Base-by-base conservation (phyloP, 176 grass and related monocot species). In the Aegilops longissima region DNA sequence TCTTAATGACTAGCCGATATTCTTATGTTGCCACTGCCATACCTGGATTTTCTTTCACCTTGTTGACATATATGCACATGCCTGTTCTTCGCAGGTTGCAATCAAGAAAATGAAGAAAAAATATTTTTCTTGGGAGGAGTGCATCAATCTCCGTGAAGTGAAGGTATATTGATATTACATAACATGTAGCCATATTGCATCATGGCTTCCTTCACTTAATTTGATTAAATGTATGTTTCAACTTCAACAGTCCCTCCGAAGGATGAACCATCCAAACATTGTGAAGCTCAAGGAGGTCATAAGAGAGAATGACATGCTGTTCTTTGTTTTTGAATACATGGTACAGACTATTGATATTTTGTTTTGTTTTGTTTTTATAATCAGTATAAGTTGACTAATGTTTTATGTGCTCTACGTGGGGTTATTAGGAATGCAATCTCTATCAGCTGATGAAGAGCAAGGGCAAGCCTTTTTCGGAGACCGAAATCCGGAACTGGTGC, bases 41-140 rank as follows among this genome's bases (percentile, higher is more conserved):
- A 21, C 5, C 39, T 66, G 14, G n/a, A 16, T 75, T n/a, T 9
- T 36, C 35, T 61, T 81, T 68, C 64, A 52, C 8, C 44, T 69
- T 52, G 20, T 70, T 62, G 20, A 29, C 45, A 51, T 9, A 12
- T 61, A 52, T 17, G 49, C 2, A 77, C 16, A 87, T 76, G 56
- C 29, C 24, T 80, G 18, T 0, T 2, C 39, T 77, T 90, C 45
- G 82, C 83, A 99, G 97, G 94, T 96, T 67, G 97, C 97, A 8
- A 96, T 99, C 81, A 99, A 99, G 90, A 94, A 99, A 94, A 94
- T 99, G 92, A 99, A 99, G 90, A 96, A 94, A 82, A 99, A 96
- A 70, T 99, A 99, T 79, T 91, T 86, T 81, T 94, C 94, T 14
- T 99, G 97, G 97, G 97, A 99, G 36, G 97, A 99, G 64, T 99